Conservation (phyloP, 1,139 yeast genomes). For the Candida sanyaensis region DNA sequence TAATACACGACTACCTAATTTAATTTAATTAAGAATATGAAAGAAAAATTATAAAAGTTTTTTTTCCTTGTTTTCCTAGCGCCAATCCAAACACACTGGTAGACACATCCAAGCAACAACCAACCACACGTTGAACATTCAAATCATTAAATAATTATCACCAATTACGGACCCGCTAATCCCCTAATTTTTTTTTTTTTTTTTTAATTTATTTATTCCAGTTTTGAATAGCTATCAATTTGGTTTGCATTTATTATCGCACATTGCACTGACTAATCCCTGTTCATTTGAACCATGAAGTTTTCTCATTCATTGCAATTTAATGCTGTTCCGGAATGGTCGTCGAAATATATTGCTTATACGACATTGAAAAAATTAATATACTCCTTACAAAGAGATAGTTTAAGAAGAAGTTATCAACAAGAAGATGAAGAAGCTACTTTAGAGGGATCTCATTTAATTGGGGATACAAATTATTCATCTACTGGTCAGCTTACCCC, state of each 20-base stretch:
- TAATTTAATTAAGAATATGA: too few species aligned
- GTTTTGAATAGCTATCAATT: too few species aligned
- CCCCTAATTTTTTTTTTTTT: too few species aligned
- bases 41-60: too few species aligned
- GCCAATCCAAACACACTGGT: too few species aligned
- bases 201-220: too few species aligned
- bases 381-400: slow-evolving; percentile 64
- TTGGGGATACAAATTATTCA: slow-evolving; percentile 23
- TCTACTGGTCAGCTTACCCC: slow-evolving; percentile 22
- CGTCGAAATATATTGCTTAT: slow-evolving; percentile 66
- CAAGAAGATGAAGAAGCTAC: slow-evolving; percentile 28
- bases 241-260: not conserved
- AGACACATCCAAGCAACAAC: not conserved
- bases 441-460: slow-evolving; percentile 28
- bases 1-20: too few species aligned
- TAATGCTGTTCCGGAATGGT: slow-evolving; percentile 80
- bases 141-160: not conserved
- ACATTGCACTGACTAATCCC: too few species aligned
- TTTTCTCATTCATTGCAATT: slow-evolving; percentile 72
- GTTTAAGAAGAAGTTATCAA: slow-evolving; percentile 30
- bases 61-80: too few species aligned
- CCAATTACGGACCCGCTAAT: not conserved
- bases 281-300: slow-evolving; percentile 46
- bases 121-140: not conserved
- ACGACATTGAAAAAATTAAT: slow-evolving; percentile 63